Percentiles rank a stretch among this genome's conserved stretches.
Conservation (phyloP, 305 asterid species). For the Solanum chacoense region DNA sequence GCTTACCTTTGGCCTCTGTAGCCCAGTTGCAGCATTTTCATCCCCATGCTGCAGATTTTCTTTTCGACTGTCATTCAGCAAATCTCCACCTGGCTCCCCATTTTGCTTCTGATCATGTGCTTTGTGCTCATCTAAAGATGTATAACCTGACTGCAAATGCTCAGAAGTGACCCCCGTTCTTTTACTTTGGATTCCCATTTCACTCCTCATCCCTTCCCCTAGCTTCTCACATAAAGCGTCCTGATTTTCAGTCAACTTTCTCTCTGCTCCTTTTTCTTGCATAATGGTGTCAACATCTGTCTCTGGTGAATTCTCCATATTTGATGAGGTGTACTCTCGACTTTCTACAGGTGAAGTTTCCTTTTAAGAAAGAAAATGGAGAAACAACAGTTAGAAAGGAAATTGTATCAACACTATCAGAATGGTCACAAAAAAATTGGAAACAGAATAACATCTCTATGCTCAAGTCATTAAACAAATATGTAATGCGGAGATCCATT, state of each 20-base stretch:
- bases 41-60: conserved; percentile 36
- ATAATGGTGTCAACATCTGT: conserved; percentile 27
- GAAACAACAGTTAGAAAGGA: neutral
- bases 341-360: conserved; percentile 52
- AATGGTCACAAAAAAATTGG: neutral
- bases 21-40: conserved; percentile 32
- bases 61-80: conserved; percentile 26
- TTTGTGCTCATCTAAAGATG: conserved; percentile 36
- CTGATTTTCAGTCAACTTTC: conserved; percentile 30
- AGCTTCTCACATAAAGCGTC: conserved; percentile 4
- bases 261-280: conserved; percentile 51
- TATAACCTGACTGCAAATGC: conserved; percentile 34
- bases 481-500: neutral
- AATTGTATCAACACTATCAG: neutral
- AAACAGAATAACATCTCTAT: neutral
- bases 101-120: conserved; percentile 24
- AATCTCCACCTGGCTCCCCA: conserved; percentile 25
- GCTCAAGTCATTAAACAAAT: neutral
- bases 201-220: conserved; percentile 28
- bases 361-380: conserved; percentile 23
- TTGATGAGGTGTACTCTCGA: conserved; percentile 59
- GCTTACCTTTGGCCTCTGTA: conserved; percentile 54
- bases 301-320: conserved; percentile 49
- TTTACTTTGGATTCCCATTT: conserved; percentile 22
- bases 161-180: conserved; percentile 35